These are phyloP conservation scores for Heimioporus sp. DNA, from an alignment of 768 basidiomycete genomes.

Conservation along the genomic window DNA sequence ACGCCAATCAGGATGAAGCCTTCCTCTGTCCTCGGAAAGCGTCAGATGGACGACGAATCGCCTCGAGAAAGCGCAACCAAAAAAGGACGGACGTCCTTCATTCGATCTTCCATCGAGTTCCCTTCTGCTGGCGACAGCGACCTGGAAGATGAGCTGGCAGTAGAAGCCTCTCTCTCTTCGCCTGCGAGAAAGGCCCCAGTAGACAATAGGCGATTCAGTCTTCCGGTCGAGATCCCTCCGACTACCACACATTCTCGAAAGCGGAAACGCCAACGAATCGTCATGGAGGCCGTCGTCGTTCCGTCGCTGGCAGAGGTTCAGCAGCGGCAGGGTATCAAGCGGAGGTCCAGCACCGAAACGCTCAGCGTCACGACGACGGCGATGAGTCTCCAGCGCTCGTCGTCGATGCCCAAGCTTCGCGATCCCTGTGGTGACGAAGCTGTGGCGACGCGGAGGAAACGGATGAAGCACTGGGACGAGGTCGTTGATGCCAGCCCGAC, in stretches of 20 bases:
- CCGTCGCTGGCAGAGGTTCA: slow-evolving; percentile 35
- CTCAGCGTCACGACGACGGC: slow-evolving; percentile 2
- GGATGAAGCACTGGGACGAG: slow-evolving; percentile 23
- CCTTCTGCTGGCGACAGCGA: slow-evolving; percentile 23
- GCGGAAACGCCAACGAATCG: slow-evolving; percentile 47
- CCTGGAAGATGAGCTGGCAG: slow-evolving; percentile 30
- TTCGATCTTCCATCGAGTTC: slow-evolving; percentile 31
- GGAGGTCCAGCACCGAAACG: slow-evolving; percentile 17
- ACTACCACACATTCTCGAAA: slow-evolving; percentile 12
- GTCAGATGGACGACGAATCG: slow-evolving; percentile 39
- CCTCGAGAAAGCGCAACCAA: slow-evolving; percentile 25
- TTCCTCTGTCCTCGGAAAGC: slow-evolving; percentile 41
- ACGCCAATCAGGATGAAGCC: slow-evolving; percentile 28
- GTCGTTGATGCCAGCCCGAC: slow-evolving; percentile 11
- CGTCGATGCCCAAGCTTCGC: slow-evolving; percentile 21
- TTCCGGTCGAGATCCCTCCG: slow-evolving; percentile 4
- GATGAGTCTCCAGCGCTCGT: slow-evolving; percentile 23
- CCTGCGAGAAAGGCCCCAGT: slow-evolving; percentile 15
- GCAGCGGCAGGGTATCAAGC: slow-evolving; percentile 16
- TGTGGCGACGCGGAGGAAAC: slow-evolving; percentile 17
- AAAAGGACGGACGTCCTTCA: slow-evolving; percentile 29
- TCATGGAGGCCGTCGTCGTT: slow-evolving; percentile 54
- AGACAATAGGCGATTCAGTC: background rate
- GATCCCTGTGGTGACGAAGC: slow-evolving; percentile 15
- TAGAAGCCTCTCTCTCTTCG: slow-evolving; percentile 22